phyloP scores from a whole-genome alignment of 768 basidiomycete species.

The Termitomyces sp. region DNA sequence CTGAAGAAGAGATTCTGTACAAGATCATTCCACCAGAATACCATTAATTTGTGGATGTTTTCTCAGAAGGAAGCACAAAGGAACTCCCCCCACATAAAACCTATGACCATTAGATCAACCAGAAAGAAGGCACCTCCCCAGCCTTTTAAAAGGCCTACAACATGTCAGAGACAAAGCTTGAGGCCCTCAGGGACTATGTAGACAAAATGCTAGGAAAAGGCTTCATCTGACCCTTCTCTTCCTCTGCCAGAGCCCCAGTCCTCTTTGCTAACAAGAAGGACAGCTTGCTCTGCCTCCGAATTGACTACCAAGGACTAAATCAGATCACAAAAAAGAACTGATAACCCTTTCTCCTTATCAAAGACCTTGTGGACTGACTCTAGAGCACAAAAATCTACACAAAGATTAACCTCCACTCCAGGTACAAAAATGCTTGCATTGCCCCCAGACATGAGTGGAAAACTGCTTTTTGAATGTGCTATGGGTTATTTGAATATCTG shows the following conservation, averaged over 20 bases:
- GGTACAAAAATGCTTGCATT: too few species aligned
- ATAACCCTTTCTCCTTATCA: too few species aligned
- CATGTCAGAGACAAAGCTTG: background rate
- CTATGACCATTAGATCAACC: background rate
- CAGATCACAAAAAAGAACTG: too few species aligned
- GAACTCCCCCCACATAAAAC: background rate
- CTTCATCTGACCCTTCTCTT: background rate
- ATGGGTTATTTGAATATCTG: too few species aligned
- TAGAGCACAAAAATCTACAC: too few species aligned
- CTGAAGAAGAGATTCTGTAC: too few species aligned
- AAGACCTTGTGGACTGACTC: too few species aligned
- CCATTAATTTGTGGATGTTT: too few species aligned
- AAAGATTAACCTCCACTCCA: too few species aligned
- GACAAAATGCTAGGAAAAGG: background rate
- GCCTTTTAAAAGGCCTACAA: background rate
- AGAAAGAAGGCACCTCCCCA: background rate
- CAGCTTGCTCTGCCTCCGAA: background rate
- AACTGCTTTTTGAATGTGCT: too few species aligned
- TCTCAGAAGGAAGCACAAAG: background rate
- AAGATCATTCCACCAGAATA: too few species aligned
- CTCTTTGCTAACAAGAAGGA: background rate
- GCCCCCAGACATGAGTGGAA: too few species aligned
- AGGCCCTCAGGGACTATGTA: background rate
- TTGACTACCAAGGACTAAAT: background rate
- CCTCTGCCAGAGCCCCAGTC: background rate